Conservation (phyloP, 1,284 basidiomycete species). For the Clitocybe nebularis region DNA sequence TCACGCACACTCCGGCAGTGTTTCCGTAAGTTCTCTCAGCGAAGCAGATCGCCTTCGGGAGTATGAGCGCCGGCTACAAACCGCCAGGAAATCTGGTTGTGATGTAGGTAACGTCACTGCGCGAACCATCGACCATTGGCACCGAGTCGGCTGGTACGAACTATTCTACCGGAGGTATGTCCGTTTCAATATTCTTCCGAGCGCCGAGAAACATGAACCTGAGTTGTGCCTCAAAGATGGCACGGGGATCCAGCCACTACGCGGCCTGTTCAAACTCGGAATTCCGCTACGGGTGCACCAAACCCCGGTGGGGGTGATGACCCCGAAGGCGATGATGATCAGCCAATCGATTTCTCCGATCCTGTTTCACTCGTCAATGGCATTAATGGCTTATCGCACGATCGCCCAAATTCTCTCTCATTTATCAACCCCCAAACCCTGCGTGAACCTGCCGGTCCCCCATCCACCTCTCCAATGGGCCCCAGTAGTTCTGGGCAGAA, state of each 20-base stretch:
- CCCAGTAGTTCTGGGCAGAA: constrained; percentile 10
- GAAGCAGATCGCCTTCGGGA: constrained; percentile 61
- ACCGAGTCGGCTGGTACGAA: constrained; percentile 66
- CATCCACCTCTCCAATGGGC: constrained; percentile 15
- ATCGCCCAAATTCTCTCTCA: constrained; percentile 15
- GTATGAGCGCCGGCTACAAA: constrained; percentile 59
- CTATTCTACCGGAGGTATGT: constrained; percentile 59
- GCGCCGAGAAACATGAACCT: constrained; percentile 8
- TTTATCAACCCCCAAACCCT: constrained; percentile 26
- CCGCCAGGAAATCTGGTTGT: constrained; percentile 55
- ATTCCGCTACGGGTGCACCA: constrained; percentile 22
- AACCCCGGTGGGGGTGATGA: constrained; percentile 36
- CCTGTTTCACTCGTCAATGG: constrained; percentile 23
- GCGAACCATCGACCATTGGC: constrained; percentile 72
- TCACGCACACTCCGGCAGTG: constrained; percentile 36
- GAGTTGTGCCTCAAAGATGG: constrained; percentile 38
- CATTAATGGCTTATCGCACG: constrained; percentile 23
- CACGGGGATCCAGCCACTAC: constrained; percentile 57
- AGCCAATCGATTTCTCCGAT: constrained; percentile 38
- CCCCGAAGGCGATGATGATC: constrained; percentile 45
- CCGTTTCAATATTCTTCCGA: background rate
- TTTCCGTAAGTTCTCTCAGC: constrained; percentile 35
- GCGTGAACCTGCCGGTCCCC: constrained; percentile 19
- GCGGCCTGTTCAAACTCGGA: constrained; percentile 37
- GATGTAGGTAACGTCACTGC: constrained; percentile 69